Evolutionary conservation across 2,329 filamentous ascomycete species (phyloP).

Genomic region (Rhynchosporium agropyri): DNA sequence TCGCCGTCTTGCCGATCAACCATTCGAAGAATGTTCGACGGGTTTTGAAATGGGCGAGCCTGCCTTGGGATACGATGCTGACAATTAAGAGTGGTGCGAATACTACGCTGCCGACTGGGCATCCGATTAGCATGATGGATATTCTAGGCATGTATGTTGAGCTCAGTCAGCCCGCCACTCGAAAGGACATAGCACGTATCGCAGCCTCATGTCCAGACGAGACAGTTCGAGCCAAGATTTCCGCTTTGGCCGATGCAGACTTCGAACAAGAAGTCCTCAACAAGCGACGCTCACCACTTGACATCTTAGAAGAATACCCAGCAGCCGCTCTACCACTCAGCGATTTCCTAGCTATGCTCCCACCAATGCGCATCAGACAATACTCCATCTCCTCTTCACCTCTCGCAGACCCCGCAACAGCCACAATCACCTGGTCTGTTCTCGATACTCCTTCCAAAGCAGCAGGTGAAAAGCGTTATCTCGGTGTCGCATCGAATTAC

Average conservation of each 20-base stretch:
- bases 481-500: conserved; percentile 53
- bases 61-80: not conserved
- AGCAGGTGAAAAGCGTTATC: conserved; percentile 46
- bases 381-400: conserved; percentile 81
- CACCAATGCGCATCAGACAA: conserved; percentile 76
- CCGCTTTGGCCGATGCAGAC: conserved; percentile 38
- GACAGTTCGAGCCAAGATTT: conserved; percentile 47
- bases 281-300: conserved; percentile 65
- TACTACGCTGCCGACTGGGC: conserved; percentile 46
- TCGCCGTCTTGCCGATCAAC: conserved; percentile 27
- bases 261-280: conserved; percentile 38
- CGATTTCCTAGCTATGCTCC: conserved; percentile 70
- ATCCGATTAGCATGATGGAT: conserved; percentile 54
- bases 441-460: conserved; percentile 49
- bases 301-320: conserved; percentile 68
- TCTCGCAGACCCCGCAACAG: conserved; percentile 65
- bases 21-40: conserved; percentile 20
- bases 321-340: conserved; percentile 63
- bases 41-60: conserved; percentile 1
- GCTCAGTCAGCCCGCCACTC: conserved; percentile 58
- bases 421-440: conserved; percentile 63
- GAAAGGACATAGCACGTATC: conserved; percentile 43
- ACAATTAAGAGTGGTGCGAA: conserved; percentile 47
- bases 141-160: conserved; percentile 62
- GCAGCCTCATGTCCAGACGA: conserved; percentile 51